A percentile compares a stretch with the other conserved stretches of the same genome.
phyloP scores from a whole-genome alignment of 345 rosid species.

The Arabidopsis suecica region DNA sequence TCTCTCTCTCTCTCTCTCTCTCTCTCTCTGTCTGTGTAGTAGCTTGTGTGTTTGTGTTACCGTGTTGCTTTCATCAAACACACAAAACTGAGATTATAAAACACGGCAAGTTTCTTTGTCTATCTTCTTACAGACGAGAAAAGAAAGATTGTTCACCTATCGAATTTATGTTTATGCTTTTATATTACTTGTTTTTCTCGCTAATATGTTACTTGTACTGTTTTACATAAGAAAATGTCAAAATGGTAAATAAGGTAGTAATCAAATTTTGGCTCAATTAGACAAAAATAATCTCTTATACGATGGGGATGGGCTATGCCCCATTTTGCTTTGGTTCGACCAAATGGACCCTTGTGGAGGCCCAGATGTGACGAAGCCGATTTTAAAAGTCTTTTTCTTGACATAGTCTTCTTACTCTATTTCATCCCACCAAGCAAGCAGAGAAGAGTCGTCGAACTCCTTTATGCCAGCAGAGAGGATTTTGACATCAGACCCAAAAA shows the following conservation, averaged over 20 bases:
- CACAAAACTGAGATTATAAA: constrained; percentile 18
- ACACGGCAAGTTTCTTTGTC: constrained; percentile 26
- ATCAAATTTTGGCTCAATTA: background rate
- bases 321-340: background rate
- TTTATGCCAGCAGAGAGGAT: constrained; percentile 4
- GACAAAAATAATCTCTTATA: background rate
- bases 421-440: constrained; percentile 10
- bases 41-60: constrained; percentile 34
- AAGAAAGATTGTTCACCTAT: constrained; percentile 26
- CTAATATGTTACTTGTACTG: background rate
- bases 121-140: constrained; percentile 28
- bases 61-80: constrained; percentile 25
- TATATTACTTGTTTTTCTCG: no score
- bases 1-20: constrained; percentile 26
- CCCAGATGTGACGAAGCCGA: constrained; percentile 17
- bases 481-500: background rate
- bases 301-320: constrained; percentile 21
- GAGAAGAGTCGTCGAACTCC: constrained; percentile 9
- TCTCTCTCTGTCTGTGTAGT: constrained; percentile 31
- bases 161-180: background rate
- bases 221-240: background rate
- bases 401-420: constrained; percentile 8
- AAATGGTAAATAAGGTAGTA: background rate
- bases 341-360: constrained; percentile 4
- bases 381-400: background rate